Conservation (phyloP, 2,329 filamentous ascomycete genomes). For the Incumbomyces delicatus region DNA sequence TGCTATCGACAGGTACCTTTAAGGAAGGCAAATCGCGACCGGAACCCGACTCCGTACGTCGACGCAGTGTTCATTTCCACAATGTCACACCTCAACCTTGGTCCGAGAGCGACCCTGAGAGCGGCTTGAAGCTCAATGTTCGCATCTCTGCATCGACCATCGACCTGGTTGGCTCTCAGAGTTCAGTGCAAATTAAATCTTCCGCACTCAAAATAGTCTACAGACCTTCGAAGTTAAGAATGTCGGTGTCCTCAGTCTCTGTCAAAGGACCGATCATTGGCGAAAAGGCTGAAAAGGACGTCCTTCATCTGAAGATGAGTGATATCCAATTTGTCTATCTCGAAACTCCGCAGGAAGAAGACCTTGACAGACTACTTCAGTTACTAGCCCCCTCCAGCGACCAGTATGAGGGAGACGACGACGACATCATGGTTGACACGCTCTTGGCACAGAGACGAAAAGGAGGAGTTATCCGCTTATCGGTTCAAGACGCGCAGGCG, state of each 20-base stretch:
- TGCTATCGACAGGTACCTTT: conserved; percentile 59
- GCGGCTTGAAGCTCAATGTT: conserved; percentile 56
- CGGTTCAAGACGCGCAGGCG: conserved; percentile 54
- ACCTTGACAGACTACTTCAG: conserved; percentile 71
- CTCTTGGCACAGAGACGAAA: conserved; percentile 76
- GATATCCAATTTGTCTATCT: conserved; percentile 66
- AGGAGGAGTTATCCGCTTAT: conserved; percentile 67
- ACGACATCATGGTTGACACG: conserved; percentile 92
- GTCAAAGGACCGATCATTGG: conserved; percentile 54
- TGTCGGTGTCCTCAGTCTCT: conserved; percentile 67
- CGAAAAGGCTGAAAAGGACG: conserved; percentile 40
- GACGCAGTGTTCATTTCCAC: conserved; percentile 50
- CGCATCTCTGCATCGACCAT: conserved; percentile 68
- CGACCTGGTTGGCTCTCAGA: conserved; percentile 66
- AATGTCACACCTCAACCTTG: conserved; percentile 22
- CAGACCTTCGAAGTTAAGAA: conserved; percentile 59
- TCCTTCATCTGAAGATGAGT: conserved; percentile 52
- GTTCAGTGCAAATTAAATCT: conserved; percentile 63
- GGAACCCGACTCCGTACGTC: conserved; percentile 19
- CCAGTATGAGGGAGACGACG: conserved; percentile 77
- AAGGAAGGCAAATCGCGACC: conserved; percentile 20
- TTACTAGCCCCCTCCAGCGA: conserved; percentile 87
- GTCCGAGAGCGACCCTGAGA: conserved; percentile 9
- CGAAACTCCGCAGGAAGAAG: conserved; percentile 61
- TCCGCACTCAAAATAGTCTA: conserved; percentile 74